phyloP scores from a whole-genome alignment of 495 filamentous ascomycete species.

The Trypethelium eluteriae region DNA sequence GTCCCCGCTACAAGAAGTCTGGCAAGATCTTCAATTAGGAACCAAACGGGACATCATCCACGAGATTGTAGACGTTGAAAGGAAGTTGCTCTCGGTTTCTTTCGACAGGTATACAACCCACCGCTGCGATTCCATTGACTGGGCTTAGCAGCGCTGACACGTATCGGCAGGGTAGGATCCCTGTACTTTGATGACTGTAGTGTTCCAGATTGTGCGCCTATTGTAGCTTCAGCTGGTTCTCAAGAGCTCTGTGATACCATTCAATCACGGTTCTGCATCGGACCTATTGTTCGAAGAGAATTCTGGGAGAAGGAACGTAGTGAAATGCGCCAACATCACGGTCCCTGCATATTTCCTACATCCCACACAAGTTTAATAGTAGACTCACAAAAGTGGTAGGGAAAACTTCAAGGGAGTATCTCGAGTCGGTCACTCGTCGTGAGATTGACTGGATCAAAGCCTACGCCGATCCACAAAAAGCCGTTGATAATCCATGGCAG shows the following conservation, averaged over 20 bases:
- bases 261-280: slow-evolving; percentile 16
- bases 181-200: slow-evolving; percentile 18
- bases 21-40: slow-evolving; percentile 10
- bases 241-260: slow-evolving; percentile 11
- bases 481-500: slow-evolving; percentile 1
- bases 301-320: slow-evolving; percentile 18
- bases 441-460: slow-evolving; percentile 19
- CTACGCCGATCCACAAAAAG: slow-evolving; percentile 12
- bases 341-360: slow-evolving; percentile 15
- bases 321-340: slow-evolving; percentile 16
- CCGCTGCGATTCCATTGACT: not conserved
- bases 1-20: slow-evolving; percentile 2
- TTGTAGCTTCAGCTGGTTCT: slow-evolving; percentile 3
- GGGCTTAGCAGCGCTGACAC: not conserved
- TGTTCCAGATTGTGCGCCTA: slow-evolving; percentile 11
- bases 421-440: slow-evolving; percentile 15
- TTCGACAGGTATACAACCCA: slow-evolving; percentile 10
- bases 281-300: slow-evolving; percentile 16
- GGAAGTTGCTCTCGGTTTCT: slow-evolving; percentile 17
- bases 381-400: slow-evolving; percentile 7
- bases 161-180: slow-evolving; percentile 13
- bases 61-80: slow-evolving; percentile 16
- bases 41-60: slow-evolving; percentile 2
- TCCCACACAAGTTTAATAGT: not conserved
- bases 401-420: slow-evolving; percentile 15